Percentiles rank a stretch among this genome's conserved stretches.
Conservation (phyloP, 2,329 filamentous ascomycete species). For the Colletotrichum sp. region DNA sequence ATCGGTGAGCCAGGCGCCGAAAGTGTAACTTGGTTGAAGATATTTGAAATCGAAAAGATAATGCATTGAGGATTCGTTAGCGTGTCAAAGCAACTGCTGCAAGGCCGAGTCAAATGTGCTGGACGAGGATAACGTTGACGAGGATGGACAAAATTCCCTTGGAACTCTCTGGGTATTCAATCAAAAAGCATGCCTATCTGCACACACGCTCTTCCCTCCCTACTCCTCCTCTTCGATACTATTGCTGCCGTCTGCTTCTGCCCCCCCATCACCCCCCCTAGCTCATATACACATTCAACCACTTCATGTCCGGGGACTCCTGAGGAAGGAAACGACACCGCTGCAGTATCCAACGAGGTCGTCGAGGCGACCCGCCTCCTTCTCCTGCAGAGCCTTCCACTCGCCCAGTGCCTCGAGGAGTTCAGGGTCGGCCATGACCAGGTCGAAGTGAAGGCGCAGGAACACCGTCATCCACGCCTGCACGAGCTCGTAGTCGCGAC, state of each 20-base stretch:
- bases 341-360: conserved; percentile 85
- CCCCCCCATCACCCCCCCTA: background rate
- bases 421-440: conserved; percentile 52
- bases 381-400: conserved; percentile 76
- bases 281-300: background rate
- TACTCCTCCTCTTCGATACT: background rate
- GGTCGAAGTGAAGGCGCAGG: conserved; percentile 74
- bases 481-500: conserved; percentile 88
- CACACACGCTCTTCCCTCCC: background rate
- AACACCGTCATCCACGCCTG: conserved; percentile 99
- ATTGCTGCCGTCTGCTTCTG: background rate
- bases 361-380: conserved; percentile 73
- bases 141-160: background rate
- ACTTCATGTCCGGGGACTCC: conserved; percentile 59
- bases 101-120: background rate
- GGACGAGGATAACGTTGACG: background rate
- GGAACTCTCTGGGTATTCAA: background rate
- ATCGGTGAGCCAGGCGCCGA: background rate
- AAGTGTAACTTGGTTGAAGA: background rate
- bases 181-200: background rate
- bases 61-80: background rate
- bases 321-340: conserved; percentile 83
- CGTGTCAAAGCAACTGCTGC: background rate
- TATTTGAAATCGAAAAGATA: background rate
- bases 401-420: conserved; percentile 64